A percentile compares a stretch with the other conserved stretches of the same genome.
phyloP scores from a whole-genome alignment of 2,329 filamentous ascomycete genomes.

The Talaromyces verruculosus region DNA sequence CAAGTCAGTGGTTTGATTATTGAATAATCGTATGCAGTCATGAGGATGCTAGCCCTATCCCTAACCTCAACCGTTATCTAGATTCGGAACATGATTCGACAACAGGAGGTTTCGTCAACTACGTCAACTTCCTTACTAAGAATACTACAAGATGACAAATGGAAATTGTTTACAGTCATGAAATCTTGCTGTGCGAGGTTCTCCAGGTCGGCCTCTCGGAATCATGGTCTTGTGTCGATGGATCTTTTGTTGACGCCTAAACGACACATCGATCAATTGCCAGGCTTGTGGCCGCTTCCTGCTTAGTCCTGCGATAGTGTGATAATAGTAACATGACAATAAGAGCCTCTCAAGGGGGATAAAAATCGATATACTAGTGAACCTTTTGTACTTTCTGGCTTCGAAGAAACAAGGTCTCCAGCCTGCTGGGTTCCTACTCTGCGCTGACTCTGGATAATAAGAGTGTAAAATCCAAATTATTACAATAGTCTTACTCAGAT shows the following conservation, averaged over 20 bases:
- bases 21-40: too few relatives aligned
- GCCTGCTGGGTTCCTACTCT: too few relatives aligned
- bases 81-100: neutral
- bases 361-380: too few relatives aligned
- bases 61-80: neutral
- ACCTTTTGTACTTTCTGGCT: too few relatives aligned
- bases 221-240: too few relatives aligned
- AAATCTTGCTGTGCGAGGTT: neutral
- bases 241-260: conserved; percentile 39
- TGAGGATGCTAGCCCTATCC: neutral
- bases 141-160: neutral
- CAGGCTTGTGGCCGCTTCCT: conserved; percentile 45
- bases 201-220: neutral
- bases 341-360: too few relatives aligned
- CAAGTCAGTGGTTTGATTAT: too few relatives aligned
- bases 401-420: too few relatives aligned
- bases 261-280: conserved; percentile 47
- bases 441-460: too few relatives aligned
- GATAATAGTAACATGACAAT: conserved; percentile 43
- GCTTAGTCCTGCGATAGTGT: conserved; percentile 36
- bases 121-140: neutral
- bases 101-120: neutral
- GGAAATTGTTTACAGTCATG: neutral
- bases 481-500: too few relatives aligned
- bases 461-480: too few relatives aligned